These are phyloP conservation scores for Petunia hybrid DNA, from an alignment of 305 asterid species.

Conservation along the genomic window DNA sequence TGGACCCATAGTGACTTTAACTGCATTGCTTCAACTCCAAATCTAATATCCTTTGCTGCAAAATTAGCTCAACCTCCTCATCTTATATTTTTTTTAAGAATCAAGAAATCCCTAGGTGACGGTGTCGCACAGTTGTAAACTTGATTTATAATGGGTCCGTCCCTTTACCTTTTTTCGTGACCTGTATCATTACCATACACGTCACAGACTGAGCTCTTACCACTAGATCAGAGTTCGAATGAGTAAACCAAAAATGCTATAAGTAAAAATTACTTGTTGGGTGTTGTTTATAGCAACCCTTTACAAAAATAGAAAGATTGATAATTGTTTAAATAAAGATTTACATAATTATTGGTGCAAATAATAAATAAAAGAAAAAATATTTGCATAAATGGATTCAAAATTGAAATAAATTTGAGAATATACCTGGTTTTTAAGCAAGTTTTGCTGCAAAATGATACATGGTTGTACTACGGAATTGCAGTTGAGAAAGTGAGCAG, in stretches of 20 bases:
- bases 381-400: not conserved
- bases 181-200: not conserved
- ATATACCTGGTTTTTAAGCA: constrained; percentile 55
- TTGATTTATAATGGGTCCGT: no score
- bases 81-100: not conserved
- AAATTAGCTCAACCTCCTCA: constrained; percentile 46
- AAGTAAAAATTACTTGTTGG: constrained; percentile 42
- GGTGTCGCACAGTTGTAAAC: no score
- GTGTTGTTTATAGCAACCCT: constrained; percentile 50
- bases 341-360: not conserved
- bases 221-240: no score
- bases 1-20: constrained; percentile 68
- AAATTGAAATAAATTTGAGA: not conserved
- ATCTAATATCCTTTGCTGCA: constrained; percentile 61
- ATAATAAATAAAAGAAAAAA: not conserved
- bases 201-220: not conserved
- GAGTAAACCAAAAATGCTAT: not conserved
- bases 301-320: constrained; percentile 8
- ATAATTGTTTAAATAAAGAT: not conserved
- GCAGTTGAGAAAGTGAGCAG: not conserved
- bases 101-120: no score
- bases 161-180: no score
- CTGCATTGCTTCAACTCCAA: constrained; percentile 68
- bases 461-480: constrained; percentile 33
- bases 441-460: constrained; percentile 58